These are phyloP conservation scores for Calophaca sinica DNA, from an alignment of 306 rosid genomes.

Conservation along the genomic window DNA sequence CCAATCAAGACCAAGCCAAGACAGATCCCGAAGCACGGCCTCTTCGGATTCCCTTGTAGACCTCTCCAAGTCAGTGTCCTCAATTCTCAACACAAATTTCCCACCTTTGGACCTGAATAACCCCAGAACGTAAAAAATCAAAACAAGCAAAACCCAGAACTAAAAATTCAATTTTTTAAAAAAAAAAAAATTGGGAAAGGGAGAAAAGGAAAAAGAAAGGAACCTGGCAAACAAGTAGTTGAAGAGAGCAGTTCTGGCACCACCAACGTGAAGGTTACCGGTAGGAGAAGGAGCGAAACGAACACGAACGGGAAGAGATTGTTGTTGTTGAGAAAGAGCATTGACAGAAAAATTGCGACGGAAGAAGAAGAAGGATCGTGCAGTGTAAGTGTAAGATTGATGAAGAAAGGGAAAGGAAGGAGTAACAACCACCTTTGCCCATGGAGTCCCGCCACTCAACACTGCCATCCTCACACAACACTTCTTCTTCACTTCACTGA, in stretches of 20 bases:
- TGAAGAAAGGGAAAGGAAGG: slow-evolving; percentile 45
- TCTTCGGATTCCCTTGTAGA: slow-evolving; percentile 90
- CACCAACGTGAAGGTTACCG: slow-evolving; percentile 97
- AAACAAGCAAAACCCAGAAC: neutral
- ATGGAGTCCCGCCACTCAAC: slow-evolving; percentile 55
- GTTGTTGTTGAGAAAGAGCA: slow-evolving; percentile 50
- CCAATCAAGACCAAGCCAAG: slow-evolving; percentile 98
- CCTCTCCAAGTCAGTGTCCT: slow-evolving; percentile 99
- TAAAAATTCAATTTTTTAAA: neutral
- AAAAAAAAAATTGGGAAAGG: no score
- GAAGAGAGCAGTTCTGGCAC: slow-evolving; percentile 95
- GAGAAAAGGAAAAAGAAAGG: neutral
- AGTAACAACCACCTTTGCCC: slow-evolving; percentile 59
- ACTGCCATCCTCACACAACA: slow-evolving; percentile 46
- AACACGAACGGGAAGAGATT: slow-evolving; percentile 69
- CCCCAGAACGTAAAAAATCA: neutral
- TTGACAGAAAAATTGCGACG: slow-evolving; percentile 65
- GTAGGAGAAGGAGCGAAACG: slow-evolving; percentile 98
- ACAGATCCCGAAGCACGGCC: slow-evolving; percentile 80
- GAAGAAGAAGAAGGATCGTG: slow-evolving; percentile 24
- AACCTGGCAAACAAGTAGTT: slow-evolving; percentile 82
- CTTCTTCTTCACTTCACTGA: neutral
- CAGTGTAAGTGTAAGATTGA: slow-evolving; percentile 48
- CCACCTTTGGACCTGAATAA: slow-evolving; percentile 85
- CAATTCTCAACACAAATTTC: slow-evolving; percentile 86